These are phyloP conservation scores for Margaritispora aquatica DNA, from an alignment of 495 filamentous ascomycete species.

Conservation along the genomic window DNA sequence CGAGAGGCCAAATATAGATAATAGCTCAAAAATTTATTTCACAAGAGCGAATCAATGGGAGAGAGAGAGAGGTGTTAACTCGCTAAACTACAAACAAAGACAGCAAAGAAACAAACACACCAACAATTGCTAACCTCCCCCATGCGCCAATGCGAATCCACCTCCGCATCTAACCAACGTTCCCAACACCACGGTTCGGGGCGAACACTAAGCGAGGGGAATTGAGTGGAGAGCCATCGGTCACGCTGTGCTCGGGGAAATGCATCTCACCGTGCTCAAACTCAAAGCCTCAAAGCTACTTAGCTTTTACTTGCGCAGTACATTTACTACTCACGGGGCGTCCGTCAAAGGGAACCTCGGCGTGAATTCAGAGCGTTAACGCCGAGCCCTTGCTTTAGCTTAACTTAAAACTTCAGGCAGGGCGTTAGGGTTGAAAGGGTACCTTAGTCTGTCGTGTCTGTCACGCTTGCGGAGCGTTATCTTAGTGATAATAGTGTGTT, in stretches of 20 bases:
- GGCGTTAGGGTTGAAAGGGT: neutral
- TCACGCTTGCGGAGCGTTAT: neutral
- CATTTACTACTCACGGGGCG: too few species aligned
- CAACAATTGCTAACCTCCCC: too few species aligned
- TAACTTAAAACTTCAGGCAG: neutral
- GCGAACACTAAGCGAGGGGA: too few species aligned
- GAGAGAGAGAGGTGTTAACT: too few species aligned
- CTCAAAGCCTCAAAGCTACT: neutral
- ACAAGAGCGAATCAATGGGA: too few species aligned
- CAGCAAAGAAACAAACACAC: too few species aligned
- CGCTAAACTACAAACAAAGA: too few species aligned
- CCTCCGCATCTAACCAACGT: neutral
- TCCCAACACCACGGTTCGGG: neutral
- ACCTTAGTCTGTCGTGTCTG: neutral
- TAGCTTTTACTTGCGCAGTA: neutral
- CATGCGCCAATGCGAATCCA: too few species aligned
- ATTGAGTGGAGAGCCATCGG: neutral
- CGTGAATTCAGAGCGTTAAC: neutral
- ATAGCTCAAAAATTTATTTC: too few species aligned
- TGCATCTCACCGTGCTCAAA: neutral
- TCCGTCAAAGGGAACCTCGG: neutral
- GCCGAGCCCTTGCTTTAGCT: neutral
- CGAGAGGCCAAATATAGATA: too few species aligned
- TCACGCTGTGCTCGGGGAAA: neutral
- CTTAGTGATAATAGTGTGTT: neutral